Conservation (phyloP, 352 stramenopile species). For the Peronospora farinosa region DNA sequence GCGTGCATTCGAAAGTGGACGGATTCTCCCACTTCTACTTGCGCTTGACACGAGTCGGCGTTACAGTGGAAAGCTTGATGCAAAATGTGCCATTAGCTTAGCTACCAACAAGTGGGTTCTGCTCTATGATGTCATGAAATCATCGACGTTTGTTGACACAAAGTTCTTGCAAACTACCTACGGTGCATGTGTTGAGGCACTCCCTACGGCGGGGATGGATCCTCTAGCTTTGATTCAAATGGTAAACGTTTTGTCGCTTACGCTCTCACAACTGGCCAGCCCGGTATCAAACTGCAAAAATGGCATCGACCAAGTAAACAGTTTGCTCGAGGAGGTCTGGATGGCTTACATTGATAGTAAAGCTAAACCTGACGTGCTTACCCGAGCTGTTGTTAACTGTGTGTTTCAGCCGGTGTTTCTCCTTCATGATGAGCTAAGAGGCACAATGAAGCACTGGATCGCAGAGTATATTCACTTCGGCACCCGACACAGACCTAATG, state of each 20-base stretch:
- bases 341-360: slow-evolving; percentile 61
- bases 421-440: slow-evolving; percentile 18
- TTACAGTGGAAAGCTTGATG: slow-evolving; percentile 27
- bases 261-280: slow-evolving; percentile 41
- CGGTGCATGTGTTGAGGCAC: slow-evolving; percentile 39
- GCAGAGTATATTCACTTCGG: slow-evolving; percentile 47
- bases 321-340: slow-evolving; percentile 57
- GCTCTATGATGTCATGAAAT: slow-evolving; percentile 42
- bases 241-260: slow-evolving; percentile 56
- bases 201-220: slow-evolving; percentile 53
- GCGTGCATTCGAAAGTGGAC: slow-evolving; percentile 28
- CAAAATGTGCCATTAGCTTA: slow-evolving; percentile 31
- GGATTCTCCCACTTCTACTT: slow-evolving; percentile 36
- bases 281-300: slow-evolving; percentile 20
- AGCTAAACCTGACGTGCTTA: slow-evolving; percentile 62
- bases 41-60: slow-evolving; percentile 27
- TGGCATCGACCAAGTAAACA: slow-evolving; percentile 27
- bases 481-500: slow-evolving; percentile 55
- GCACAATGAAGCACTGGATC: slow-evolving; percentile 57
- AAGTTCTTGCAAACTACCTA: slow-evolving; percentile 34
- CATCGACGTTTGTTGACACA: slow-evolving; percentile 43
- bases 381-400: slow-evolving; percentile 53
- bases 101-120: slow-evolving; percentile 53
- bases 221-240: slow-evolving; percentile 53
- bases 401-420: slow-evolving; percentile 72